Base-by-base conservation (phyloP, 306 rosid species). In the Ziziphus jujuba region DNA sequence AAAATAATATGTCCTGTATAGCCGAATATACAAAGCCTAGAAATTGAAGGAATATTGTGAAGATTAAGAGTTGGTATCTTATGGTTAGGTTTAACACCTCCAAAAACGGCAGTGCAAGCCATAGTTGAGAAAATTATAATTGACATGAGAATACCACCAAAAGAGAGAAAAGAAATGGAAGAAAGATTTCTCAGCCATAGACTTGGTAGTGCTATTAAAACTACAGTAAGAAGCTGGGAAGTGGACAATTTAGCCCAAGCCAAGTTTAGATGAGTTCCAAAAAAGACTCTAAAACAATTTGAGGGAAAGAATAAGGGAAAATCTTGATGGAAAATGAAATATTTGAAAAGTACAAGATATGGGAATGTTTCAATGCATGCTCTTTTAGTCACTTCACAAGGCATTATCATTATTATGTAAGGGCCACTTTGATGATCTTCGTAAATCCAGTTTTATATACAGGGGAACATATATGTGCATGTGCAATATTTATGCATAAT, bases 1-100 rank as follows among this genome's bases (percentile, higher is more conserved):
- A 90, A 85, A 35, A 90, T 92, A 40, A 85, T 50, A 51, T 90
- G 97, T 38, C 95, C 95, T 31, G 86, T 90, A 70, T 63, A 87
- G 70, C 90, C 48, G 59, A 80, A 90, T 12, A 84, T 49, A 55
- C 74, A 85, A 28, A 90, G 75, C 15, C 97, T 95, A 67, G 95
- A 90, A 21, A 85, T 68, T 35, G 85, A 73, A 55, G 95, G 92
- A 75, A 84, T 75, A 19, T 82, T 90, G 7, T 63, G 85, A 28
- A 87, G 19, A 50, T 77, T 74, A 55, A 90, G 80, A 49, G 55
- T 38, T 25, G 88, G 88, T 31, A 90, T 82, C 21, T 35, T 52
- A 34, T 80, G 87, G 72, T 84, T 67, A 60, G 75, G 36, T 33
- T 58, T 65, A 5, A 82, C 71, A 19, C 67, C 82, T 21, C 90